Evolutionary conservation across 208 protist species (phyloP).

Genomic region (Acanthamoeba healyi): DNA sequence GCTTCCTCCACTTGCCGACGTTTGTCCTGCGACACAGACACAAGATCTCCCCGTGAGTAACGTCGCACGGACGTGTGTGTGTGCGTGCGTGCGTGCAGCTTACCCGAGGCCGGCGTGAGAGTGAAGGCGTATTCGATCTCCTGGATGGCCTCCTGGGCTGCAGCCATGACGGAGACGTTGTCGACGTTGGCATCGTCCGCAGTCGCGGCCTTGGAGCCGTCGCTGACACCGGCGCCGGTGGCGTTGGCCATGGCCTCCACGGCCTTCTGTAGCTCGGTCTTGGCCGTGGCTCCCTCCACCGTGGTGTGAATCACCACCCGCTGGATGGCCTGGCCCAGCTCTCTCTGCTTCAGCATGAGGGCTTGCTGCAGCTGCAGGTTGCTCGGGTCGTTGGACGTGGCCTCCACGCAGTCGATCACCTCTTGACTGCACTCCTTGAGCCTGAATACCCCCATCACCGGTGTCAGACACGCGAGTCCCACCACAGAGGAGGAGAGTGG

Average conservation of each 20-base stretch:
- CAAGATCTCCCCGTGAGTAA: too few relatives aligned
- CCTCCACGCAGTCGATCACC: constrained; percentile 23
- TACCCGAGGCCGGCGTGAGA: not conserved
- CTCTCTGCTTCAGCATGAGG: constrained; percentile 9
- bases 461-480: too few relatives aligned
- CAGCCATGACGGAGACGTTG: constrained; percentile 9
- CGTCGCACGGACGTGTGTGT: not conserved
- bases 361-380: constrained; percentile 51
- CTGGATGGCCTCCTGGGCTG: constrained; percentile 44
- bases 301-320: constrained; percentile 57
- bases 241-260: constrained; percentile 47
- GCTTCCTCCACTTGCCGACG: not conserved
- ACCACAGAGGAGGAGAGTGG: not conserved
- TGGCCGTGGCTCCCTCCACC: constrained; percentile 25
- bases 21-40: not conserved
- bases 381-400: constrained; percentile 27
- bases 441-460: too few relatives aligned
- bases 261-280: constrained; percentile 23
- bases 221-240: constrained; percentile 28
- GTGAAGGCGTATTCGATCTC: not conserved
- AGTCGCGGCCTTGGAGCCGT: not conserved
- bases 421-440: not conserved
- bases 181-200: constrained; percentile 38
- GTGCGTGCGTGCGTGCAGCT: not conserved
- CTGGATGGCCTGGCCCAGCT: constrained; percentile 55